Percentiles rank a stretch among this genome's conserved stretches.
Evolutionary conservation across 768 basidiomycete genomes (phyloP).

Genomic region (Pulveroboletus sp.): DNA sequence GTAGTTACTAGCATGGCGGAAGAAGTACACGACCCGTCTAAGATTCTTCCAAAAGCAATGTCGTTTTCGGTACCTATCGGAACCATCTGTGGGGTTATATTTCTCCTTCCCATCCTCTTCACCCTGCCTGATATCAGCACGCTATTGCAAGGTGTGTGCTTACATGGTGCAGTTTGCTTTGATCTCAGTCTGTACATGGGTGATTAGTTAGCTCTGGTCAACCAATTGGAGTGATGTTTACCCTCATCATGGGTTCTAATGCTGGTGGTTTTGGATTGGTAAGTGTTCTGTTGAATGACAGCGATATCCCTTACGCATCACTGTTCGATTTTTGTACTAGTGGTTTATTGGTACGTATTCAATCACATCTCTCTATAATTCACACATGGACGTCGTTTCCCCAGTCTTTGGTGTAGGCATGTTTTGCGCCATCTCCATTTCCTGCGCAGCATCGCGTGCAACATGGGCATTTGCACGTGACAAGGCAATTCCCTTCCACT

Average conservation of each 20-base stretch:
- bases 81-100: slow-evolving; percentile 48
- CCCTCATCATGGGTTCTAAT: slow-evolving; percentile 57
- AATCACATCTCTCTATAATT: background rate
- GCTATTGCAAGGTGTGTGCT: slow-evolving; percentile 46
- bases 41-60: slow-evolving; percentile 55
- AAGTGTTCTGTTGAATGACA: slow-evolving; percentile 15
- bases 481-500: slow-evolving; percentile 56
- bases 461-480: slow-evolving; percentile 75
- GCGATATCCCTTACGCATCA: background rate
- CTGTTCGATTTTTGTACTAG: slow-evolving; percentile 19
- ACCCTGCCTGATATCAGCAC: slow-evolving; percentile 58
- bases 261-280: slow-evolving; percentile 64
- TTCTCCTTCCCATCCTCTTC: slow-evolving; percentile 61
- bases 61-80: slow-evolving; percentile 53
- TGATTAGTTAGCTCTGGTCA: slow-evolving; percentile 55
- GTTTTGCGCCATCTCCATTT: slow-evolving; percentile 66
- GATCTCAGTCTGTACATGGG: background rate
- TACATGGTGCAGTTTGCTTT: background rate
- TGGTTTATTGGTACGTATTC: slow-evolving; percentile 41
- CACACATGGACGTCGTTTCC: background rate
- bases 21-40: slow-evolving; percentile 58
- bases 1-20: slow-evolving; percentile 65
- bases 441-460: slow-evolving; percentile 63
- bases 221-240: slow-evolving; percentile 62
- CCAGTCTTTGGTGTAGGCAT: slow-evolving; percentile 53